Conservation (phyloP, 495 filamentous ascomycete species). For the Clavariopsis aquatica region DNA sequence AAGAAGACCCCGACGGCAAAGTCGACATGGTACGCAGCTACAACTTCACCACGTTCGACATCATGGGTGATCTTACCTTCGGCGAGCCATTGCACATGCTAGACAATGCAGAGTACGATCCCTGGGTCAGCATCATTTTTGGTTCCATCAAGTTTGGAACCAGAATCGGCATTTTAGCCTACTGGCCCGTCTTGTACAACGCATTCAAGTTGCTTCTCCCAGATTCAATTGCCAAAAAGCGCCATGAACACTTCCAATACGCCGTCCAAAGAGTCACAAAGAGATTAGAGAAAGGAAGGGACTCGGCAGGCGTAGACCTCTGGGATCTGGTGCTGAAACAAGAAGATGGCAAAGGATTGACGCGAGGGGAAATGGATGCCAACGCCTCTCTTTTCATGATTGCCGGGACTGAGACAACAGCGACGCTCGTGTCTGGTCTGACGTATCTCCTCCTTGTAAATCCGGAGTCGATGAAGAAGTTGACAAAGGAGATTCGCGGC, state of each 20-base stretch:
- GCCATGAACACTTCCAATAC: conserved; percentile 33
- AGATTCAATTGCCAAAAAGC: conserved; percentile 15
- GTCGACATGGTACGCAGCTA: conserved; percentile 39
- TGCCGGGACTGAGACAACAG: conserved; percentile 62
- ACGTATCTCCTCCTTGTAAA: conserved; percentile 55
- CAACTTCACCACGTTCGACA: conserved; percentile 44
- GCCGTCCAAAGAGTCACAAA: conserved; percentile 34
- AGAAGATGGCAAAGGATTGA: conserved; percentile 42
- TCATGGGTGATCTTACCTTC: conserved; percentile 40
- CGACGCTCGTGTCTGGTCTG: conserved; percentile 51
- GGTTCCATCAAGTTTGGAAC: conserved; percentile 24
- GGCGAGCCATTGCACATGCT: conserved; percentile 37
- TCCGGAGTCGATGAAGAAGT: conserved; percentile 43
- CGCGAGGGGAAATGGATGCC: conserved; percentile 47
- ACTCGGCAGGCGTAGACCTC: conserved; percentile 26
- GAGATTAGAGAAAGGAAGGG: conserved; percentile 34
- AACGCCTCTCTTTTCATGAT: conserved; percentile 48
- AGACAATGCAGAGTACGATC: conserved; percentile 27
- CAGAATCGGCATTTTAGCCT: conserved; percentile 4
- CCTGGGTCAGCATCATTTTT: conserved; percentile 38
- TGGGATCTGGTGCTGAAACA: conserved; percentile 40
- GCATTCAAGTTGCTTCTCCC: conserved; percentile 16
- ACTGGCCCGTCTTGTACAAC: conserved; percentile 12
- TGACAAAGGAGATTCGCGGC: conserved; percentile 51
- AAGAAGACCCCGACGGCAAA: conserved; percentile 16